Evolutionary conservation across 1,284 basidiomycete genomes (phyloP).

Genomic region (Sutorius eximius): DNA sequence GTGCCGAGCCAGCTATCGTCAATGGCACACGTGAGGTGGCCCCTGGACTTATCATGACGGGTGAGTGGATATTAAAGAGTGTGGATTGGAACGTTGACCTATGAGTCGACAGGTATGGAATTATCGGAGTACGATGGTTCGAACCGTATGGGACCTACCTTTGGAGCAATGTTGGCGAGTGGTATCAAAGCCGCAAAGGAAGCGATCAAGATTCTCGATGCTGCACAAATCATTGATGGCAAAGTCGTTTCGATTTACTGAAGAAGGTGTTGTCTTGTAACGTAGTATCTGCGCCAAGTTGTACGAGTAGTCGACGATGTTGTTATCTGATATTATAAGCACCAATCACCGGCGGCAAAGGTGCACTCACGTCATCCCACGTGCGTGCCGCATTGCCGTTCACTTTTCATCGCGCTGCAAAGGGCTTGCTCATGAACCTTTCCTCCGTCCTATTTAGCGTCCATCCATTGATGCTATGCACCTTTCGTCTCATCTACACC

Average conservation of each 20-base stretch:
- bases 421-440: too few species aligned
- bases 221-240: constrained; percentile 61
- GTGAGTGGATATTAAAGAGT: constrained; percentile 38
- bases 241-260: constrained; percentile 53
- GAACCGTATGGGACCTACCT: constrained; percentile 81
- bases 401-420: too few species aligned
- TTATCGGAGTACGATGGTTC: constrained; percentile 81
- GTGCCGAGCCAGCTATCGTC: constrained; percentile 75
- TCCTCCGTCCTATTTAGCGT: too few species aligned
- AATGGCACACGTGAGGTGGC: constrained; percentile 78
- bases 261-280: constrained; percentile 8
- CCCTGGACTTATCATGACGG: constrained; percentile 77
- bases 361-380: too few species aligned
- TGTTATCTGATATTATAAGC: too few species aligned
- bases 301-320: neutral
- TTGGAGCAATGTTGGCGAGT: constrained; percentile 80
- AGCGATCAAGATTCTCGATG: constrained; percentile 64
- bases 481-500: too few species aligned
- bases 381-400: too few species aligned
- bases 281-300: neutral
- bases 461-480: too few species aligned
- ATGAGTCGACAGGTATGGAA: constrained; percentile 67
- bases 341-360: too few species aligned
- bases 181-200: constrained; percentile 79
- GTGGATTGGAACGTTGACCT: constrained; percentile 3